These are phyloP conservation scores for Tribonema minus DNA, from an alignment of 108 stramenopile species.

Conservation along the genomic window DNA sequence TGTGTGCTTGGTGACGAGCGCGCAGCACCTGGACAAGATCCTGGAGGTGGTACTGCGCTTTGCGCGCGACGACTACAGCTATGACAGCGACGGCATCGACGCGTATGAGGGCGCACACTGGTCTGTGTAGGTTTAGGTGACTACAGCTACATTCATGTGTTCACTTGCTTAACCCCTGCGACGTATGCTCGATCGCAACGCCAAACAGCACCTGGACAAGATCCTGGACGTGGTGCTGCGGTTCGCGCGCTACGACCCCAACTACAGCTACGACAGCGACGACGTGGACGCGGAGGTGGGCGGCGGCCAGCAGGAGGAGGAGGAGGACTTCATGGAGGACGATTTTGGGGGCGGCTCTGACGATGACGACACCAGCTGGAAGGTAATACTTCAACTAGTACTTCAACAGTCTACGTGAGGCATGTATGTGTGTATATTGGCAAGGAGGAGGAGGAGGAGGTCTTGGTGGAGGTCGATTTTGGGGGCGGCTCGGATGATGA, in stretches of 20 bases:
- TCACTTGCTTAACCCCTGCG: too few species aligned
- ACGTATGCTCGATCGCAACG: too few species aligned
- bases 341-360: slow-evolving; percentile 68
- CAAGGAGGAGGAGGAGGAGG: slow-evolving; percentile 60
- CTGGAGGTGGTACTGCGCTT: neutral
- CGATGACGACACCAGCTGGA: slow-evolving; percentile 95
- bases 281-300: slow-evolving; percentile 65
- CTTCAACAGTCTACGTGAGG: too few species aligned
- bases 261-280: slow-evolving; percentile 86
- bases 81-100: neutral
- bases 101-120: neutral
- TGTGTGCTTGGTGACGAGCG: too few species aligned
- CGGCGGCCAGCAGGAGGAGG: slow-evolving; percentile 51
- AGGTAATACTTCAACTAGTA: too few species aligned
- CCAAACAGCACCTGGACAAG: slow-evolving; percentile 1
- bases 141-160: too few species aligned
- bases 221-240: slow-evolving; percentile 61
- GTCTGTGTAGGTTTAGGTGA: too few species aligned
- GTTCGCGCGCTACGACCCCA: slow-evolving; percentile 92
- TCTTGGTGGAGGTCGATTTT: slow-evolving; percentile 54
- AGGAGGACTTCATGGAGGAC: slow-evolving; percentile 63
- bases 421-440: too few species aligned
- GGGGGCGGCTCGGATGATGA: slow-evolving; percentile 80
- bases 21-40: neutral
- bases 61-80: neutral